These are phyloP conservation scores for Botrytis deweyae DNA, from an alignment of 2,329 filamentous ascomycete genomes.

Conservation along the genomic window DNA sequence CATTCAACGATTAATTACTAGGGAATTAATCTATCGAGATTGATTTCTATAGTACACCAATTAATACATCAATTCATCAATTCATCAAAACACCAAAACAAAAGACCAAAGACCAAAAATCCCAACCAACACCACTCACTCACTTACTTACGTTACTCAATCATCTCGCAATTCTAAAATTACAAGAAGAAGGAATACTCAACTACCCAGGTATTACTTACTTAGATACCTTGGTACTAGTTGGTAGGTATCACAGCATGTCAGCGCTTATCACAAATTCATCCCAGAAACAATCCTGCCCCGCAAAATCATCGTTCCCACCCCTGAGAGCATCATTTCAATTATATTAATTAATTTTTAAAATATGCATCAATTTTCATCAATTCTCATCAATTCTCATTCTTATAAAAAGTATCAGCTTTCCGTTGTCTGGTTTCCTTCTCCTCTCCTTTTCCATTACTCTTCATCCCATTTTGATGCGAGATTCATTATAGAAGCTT, in stretches of 20 bases:
- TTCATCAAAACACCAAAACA: not conserved
- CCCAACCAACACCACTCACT: not conserved
- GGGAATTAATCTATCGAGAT: not conserved
- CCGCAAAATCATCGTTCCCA: not conserved
- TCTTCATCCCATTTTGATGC: conserved; percentile 10
- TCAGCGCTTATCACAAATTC: not conserved
- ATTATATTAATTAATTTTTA: conserved; percentile 9
- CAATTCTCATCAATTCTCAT: not conserved
- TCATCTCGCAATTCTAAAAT: not conserved
- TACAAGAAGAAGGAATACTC: not conserved
- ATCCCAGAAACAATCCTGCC: not conserved
- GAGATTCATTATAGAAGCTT: conserved; percentile 3
- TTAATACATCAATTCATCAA: not conserved
- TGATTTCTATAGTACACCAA: not conserved
- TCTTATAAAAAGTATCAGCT: not conserved
- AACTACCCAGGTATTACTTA: not conserved
- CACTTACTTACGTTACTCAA: too few relatives aligned
- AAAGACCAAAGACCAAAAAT: not conserved
- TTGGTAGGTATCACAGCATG: not conserved
- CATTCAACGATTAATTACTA: not conserved
- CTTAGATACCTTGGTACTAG: not conserved
- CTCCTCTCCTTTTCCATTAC: not conserved
- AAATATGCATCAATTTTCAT: not conserved
- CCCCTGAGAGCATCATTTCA: conserved; percentile 4
- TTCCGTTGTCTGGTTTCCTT: not conserved